Evolutionary conservation across 2,329 filamentous ascomycete species (phyloP).

Genomic region (Ascochyta lentis): DNA sequence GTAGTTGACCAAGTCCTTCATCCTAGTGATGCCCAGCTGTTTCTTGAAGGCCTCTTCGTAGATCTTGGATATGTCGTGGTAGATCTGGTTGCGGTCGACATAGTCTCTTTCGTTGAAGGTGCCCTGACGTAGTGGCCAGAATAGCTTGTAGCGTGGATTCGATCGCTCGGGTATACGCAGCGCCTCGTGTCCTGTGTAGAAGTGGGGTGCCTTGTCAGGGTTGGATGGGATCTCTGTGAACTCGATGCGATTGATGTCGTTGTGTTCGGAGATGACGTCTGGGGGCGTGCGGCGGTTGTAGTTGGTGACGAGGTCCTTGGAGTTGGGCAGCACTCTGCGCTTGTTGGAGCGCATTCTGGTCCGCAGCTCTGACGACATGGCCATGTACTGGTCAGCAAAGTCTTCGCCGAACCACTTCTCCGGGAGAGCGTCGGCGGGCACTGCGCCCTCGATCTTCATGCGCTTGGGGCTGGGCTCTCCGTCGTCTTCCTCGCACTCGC

Average conservation of each 20-base stretch:
- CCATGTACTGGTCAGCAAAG: slow-evolving; percentile 69
- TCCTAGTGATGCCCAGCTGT: slow-evolving; percentile 79
- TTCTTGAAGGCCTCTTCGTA: slow-evolving; percentile 84
- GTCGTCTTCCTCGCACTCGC: slow-evolving; percentile 83
- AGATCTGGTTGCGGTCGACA: slow-evolving; percentile 76
- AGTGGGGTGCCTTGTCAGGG: slow-evolving; percentile 69
- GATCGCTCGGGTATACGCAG: slow-evolving; percentile 89
- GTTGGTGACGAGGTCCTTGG: slow-evolving; percentile 92
- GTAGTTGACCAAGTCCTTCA: slow-evolving; percentile 86
- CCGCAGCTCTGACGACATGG: slow-evolving; percentile 87
- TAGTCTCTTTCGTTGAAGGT: slow-evolving; percentile 94
- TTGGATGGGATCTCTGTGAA: slow-evolving; percentile 83
- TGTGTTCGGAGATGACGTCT: slow-evolving; percentile 90
- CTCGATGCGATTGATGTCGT: slow-evolving; percentile 90
- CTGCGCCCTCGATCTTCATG: slow-evolving; percentile 66
- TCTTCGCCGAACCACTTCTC: slow-evolving; percentile 92
- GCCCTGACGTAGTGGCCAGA: slow-evolving; percentile 88
- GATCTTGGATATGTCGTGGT: slow-evolving; percentile 85
- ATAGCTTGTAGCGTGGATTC: slow-evolving; percentile 85
- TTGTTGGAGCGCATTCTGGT: slow-evolving; percentile 91
- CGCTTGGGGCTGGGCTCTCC: slow-evolving; percentile 78
- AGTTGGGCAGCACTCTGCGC: slow-evolving; percentile 94
- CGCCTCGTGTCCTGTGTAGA: slow-evolving; percentile 82
- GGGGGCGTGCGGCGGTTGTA: slow-evolving; percentile 86
- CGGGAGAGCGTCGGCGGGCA: slow-evolving; percentile 64